These are phyloP conservation scores for Capsicum baccatum DNA, from an alignment of 257 asterid genomes.

Conservation along the genomic window DNA sequence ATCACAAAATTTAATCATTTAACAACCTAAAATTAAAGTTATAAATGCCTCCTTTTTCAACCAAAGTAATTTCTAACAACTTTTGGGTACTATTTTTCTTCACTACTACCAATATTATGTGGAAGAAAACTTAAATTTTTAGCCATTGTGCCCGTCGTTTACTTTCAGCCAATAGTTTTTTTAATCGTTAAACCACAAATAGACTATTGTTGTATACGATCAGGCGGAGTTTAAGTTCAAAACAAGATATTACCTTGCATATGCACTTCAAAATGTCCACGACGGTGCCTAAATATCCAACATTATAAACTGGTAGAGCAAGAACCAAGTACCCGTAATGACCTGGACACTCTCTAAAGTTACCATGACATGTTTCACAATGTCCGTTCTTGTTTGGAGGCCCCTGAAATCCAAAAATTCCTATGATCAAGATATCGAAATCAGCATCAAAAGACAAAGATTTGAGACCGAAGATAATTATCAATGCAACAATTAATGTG, in stretches of 20 bases:
- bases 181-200: background rate
- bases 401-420: slow-evolving; percentile 60
- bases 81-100: background rate
- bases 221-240: background rate
- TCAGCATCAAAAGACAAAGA: slow-evolving; percentile 2
- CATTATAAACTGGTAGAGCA: slow-evolving; percentile 80
- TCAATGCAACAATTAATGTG: too few relatives aligned
- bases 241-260: slow-evolving; percentile 76
- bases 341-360: slow-evolving; percentile 80
- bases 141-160: background rate
- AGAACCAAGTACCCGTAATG: slow-evolving; percentile 82
- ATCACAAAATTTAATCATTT: slow-evolving; percentile 1
- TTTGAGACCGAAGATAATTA: too few relatives aligned
- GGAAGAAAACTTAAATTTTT: background rate
- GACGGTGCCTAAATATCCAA: slow-evolving; percentile 70
- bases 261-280: slow-evolving; percentile 91
- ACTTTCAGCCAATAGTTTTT: background rate
- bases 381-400: slow-evolving; percentile 68
- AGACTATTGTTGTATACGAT: background rate
- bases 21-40: slow-evolving; percentile 16
- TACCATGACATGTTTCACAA: slow-evolving; percentile 78
- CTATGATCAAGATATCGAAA: slow-evolving; percentile 11
- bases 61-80: background rate
- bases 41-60: background rate
- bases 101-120: slow-evolving; percentile 20